Conservation (phyloP, 805 yeast species). For the Metschnikowia sp. region DNA sequence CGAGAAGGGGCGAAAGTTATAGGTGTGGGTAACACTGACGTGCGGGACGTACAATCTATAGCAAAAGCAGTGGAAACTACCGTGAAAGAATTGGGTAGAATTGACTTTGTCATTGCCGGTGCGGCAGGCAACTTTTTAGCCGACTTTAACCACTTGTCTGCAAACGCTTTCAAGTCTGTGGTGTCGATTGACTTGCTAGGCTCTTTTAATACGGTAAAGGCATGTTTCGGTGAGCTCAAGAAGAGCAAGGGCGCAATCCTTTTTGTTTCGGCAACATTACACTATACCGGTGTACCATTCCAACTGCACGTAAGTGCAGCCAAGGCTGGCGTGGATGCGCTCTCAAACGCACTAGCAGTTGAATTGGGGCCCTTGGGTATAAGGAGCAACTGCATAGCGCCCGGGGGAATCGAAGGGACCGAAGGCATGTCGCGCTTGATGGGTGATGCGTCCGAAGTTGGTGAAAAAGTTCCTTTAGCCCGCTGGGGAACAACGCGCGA, state of each 20-base stretch:
- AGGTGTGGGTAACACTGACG: conserved; percentile 74
- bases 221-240: conserved; percentile 62
- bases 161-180: conserved; percentile 88
- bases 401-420: conserved; percentile 84
- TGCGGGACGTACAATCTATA: conserved; percentile 62
- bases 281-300: conserved; percentile 83
- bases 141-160: conserved; percentile 71
- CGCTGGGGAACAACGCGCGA: conserved; percentile 69
- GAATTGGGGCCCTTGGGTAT: conserved; percentile 91
- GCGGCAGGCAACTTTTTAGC: conserved; percentile 93
- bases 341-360: conserved; percentile 78
- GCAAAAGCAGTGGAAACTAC: conserved; percentile 62
- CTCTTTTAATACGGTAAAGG: conserved; percentile 85
- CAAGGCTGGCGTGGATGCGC: conserved; percentile 91
- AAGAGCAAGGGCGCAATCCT: conserved; percentile 67
- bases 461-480: conserved; percentile 57
- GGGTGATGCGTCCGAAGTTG: conserved; percentile 22
- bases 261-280: conserved; percentile 86
- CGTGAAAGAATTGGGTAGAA: conserved; percentile 65
- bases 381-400: conserved; percentile 81
- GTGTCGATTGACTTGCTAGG: conserved; percentile 85
- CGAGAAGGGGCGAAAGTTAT: conserved; percentile 63
- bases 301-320: conserved; percentile 94
- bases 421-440: conserved; percentile 77
- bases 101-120: conserved; percentile 88